Evolutionary conservation across 2,329 filamentous ascomycete species (phyloP), one percentile per base, ranked within the genome.

Genomic region (Calonectria crousiana): DNA sequence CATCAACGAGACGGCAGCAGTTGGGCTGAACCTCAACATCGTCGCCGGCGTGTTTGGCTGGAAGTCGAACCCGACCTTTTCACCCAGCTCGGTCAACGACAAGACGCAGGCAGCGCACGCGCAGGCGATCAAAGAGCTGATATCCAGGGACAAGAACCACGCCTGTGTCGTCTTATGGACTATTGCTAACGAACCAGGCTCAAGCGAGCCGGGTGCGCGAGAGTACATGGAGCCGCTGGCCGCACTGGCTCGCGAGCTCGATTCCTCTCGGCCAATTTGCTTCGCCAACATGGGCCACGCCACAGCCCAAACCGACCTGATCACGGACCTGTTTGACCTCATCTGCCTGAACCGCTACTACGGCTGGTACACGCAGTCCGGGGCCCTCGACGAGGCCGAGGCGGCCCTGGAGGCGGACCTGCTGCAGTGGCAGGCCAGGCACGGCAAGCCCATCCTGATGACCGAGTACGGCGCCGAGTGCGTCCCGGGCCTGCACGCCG

Each of bases 261-360:
- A 74, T 18, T 68, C 72, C 4, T 72, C 64, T 4, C 66, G 74
- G 0, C 72, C 74, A 8, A 23, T 76, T 11, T 74, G 69, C 30
- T 76, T 70, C 26, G 47, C 72, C 13, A 76, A 74, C 36, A 65
- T 52, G 47, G 51, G 28, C 34, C 51, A 64, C 8, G 66, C 72
- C 4, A 69, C 20, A 3, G 16, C 44, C 1, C n/a, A 71, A 5
- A 62, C 23, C 8, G 69, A 74, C 32, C 16, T 67, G 2, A 76
- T 76, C 47, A 30, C 67, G 1, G 66, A 74, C 26, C 47, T 74
- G 1, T 74, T 74, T 32, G 66, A 72, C 14, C 66, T 72, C 4
- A 9, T 72, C 4, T 74, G 69, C n/a, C 60, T 72, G 0, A 76
- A 76, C 13, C 69, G 72, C 14, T 76, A 72, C 67, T 76, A 74